A percentile compares a stretch with the other conserved stretches of the same genome.
These are phyloP conservation scores for Diaporthe sp. DNA, from an alignment of 2,329 filamentous ascomycete genomes.

Conservation along the genomic window DNA sequence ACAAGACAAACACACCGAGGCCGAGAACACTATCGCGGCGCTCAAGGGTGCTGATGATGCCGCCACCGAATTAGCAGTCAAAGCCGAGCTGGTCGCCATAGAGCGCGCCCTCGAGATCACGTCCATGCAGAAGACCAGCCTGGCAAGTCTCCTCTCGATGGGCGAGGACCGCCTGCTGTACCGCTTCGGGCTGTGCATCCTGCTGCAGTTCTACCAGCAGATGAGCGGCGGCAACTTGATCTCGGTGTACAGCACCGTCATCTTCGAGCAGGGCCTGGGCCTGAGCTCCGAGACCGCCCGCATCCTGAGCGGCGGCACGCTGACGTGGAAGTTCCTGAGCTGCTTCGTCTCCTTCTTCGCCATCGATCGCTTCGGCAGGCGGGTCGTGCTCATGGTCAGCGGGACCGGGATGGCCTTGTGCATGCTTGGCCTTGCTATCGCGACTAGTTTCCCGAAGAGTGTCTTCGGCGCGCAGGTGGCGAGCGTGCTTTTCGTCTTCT, in stretches of 20 bases:
- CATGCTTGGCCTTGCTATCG: constrained; percentile 63
- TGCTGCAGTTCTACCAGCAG: constrained; percentile 45
- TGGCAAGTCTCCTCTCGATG: constrained; percentile 58
- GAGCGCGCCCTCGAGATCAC: constrained; percentile 59
- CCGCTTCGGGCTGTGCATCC: constrained; percentile 49
- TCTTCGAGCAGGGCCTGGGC: constrained; percentile 53
- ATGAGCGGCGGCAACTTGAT: constrained; percentile 56
- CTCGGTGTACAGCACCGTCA: constrained; percentile 56
- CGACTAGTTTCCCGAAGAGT: constrained; percentile 57
- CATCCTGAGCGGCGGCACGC: constrained; percentile 56
- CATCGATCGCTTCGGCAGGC: constrained; percentile 61
- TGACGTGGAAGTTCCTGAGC: constrained; percentile 67
- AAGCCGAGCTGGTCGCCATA: constrained; percentile 57
- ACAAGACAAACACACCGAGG: not conserved
- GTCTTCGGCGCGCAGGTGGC: constrained; percentile 60
- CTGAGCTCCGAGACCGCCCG: constrained; percentile 49
- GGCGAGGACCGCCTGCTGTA: constrained; percentile 61
- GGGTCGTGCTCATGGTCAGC: constrained; percentile 62
- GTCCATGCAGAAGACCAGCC: constrained; percentile 45
- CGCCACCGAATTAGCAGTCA: constrained; percentile 35
- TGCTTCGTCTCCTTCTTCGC: constrained; percentile 60
- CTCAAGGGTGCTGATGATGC: not conserved
- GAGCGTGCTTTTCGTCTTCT: constrained; percentile 65
- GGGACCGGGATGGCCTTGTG: constrained; percentile 64
- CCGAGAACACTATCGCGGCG: not conserved